Evolutionary conservation across 2,329 filamentous ascomycete species (phyloP).

Genomic region (Colletotrichum spinosum): DNA sequence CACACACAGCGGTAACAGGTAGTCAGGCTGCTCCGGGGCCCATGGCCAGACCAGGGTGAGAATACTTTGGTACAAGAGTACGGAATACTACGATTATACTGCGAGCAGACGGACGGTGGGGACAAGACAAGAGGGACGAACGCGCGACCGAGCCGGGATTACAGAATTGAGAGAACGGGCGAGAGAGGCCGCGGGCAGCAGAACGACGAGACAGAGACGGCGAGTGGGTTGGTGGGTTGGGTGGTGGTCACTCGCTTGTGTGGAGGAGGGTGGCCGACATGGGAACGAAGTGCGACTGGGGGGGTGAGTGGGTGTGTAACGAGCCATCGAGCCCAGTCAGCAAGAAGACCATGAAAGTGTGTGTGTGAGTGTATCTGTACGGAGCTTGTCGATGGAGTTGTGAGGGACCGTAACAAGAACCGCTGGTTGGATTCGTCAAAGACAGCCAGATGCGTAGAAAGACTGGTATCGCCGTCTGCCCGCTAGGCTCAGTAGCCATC

Average conservation of each 20-base stretch:
- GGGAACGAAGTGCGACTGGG: not conserved
- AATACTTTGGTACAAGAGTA: not conserved
- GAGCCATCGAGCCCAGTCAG: slow-evolving; percentile 25
- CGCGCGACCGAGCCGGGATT: slow-evolving; percentile 34
- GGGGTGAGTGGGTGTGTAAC: slow-evolving; percentile 25
- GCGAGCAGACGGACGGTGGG: slow-evolving; percentile 18
- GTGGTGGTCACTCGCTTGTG: slow-evolving; percentile 19
- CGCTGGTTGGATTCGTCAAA: too few species aligned
- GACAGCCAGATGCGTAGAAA: too few species aligned
- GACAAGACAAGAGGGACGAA: slow-evolving; percentile 36
- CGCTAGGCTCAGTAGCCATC: too few species aligned
- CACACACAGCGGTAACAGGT: not conserved
- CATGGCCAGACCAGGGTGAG: slow-evolving; percentile 22
- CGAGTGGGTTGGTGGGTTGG: slow-evolving; percentile 12
- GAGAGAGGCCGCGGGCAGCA: slow-evolving; percentile 13
- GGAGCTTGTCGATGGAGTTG: not conserved
- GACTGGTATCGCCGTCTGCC: too few species aligned
- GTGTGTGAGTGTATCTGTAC: not conserved
- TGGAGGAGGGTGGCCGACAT: slow-evolving; percentile 36
- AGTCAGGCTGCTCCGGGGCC: slow-evolving; percentile 34
- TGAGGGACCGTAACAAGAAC: not conserved
- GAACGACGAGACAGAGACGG: slow-evolving; percentile 14
- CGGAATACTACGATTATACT: too few species aligned
- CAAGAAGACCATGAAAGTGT: slow-evolving; percentile 11
- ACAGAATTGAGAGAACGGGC: slow-evolving; percentile 24